Evolutionary conservation across 495 filamentous ascomycete genomes (phyloP), one percentile per base, ranked within the genome.

Genomic region (Niebla homalea): DNA sequence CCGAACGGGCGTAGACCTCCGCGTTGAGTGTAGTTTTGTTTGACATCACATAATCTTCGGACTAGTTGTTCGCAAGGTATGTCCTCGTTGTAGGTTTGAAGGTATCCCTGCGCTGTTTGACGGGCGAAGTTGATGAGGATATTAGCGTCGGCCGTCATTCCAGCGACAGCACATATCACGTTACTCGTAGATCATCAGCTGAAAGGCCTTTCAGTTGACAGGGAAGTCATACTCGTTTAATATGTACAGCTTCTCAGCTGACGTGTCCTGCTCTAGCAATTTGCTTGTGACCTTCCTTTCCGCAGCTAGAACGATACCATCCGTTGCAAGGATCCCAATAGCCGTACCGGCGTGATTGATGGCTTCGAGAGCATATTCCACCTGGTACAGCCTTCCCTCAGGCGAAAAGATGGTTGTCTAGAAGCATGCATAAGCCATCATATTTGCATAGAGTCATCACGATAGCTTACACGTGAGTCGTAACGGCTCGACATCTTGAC

Each of bases 361-460:
- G 60, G 92, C 92, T 65, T 98, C 92, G 19, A 98, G 80, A 14
- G 92, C 92, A 78, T 98, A 98, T 78, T 98, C 92, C 57, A 98
- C 92, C 70, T 98, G 92, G 69, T 98, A 98, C 46, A 98, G 78
- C 59, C 92, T 89, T 47, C 92, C 92, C 70, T 98, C 92, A 53
- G 92, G 92, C 44, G 92, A 98, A 79, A 98, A 98, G 75, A 97
- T 98, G 67, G 92, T 98, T 58, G 92, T 98, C 89, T 97, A 62
- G 39, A 49, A 52, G 60, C 40, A 77, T 64, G 62, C 29, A 62
- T 73, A 60, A 77, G 52, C 49, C 44, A 22, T 44, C 38, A 35
- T 35, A 62, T 15, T 55, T 50, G 46, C 63, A 38, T 43, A 26
- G 20, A 43, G 23, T 43, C 37, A 40, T 21, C 36, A 45, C n/a